These are phyloP conservation scores for Papiliotrema laurentii DNA, from an alignment of 1,284 basidiomycete genomes.

Conservation along the genomic window DNA sequence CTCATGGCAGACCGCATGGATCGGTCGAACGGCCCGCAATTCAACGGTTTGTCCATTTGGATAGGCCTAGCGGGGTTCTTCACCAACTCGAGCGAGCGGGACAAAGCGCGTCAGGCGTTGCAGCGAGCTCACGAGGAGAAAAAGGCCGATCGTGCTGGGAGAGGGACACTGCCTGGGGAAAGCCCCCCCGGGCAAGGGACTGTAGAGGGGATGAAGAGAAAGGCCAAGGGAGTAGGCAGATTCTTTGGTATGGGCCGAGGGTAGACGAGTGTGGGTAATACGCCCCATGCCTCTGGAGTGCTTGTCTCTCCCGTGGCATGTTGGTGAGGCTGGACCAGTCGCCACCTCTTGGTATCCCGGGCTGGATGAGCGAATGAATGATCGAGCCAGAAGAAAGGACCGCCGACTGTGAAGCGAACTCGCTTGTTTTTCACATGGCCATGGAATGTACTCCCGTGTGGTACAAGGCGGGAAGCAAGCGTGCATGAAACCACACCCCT, in stretches of 20 bases:
- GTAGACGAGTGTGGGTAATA: neutral
- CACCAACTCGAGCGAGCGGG: slow-evolving; percentile 19
- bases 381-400: too few relatives aligned
- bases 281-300: too few relatives aligned
- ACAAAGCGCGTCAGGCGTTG: slow-evolving; percentile 16
- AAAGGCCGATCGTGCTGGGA: slow-evolving; percentile 8
- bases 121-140: slow-evolving; percentile 9
- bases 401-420: too few relatives aligned
- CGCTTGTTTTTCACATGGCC: too few relatives aligned
- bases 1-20: slow-evolving; percentile 44
- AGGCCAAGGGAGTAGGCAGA: neutral
- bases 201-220: neutral
- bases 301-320: too few relatives aligned
- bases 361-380: too few relatives aligned
- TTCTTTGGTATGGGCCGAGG: neutral
- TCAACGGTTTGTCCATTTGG: slow-evolving; percentile 37
- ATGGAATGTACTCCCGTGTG: too few relatives aligned
- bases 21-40: slow-evolving; percentile 5
- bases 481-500: too few relatives aligned
- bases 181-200: neutral
- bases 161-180: slow-evolving; percentile 2
- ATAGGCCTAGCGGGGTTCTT: slow-evolving; percentile 39
- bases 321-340: too few relatives aligned
- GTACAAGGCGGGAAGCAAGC: too few relatives aligned
- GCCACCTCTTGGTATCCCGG: too few relatives aligned